These are phyloP conservation scores for Phellopilus nigrolimitatus DNA, from an alignment of 1,284 basidiomycete genomes.

Conservation along the genomic window DNA sequence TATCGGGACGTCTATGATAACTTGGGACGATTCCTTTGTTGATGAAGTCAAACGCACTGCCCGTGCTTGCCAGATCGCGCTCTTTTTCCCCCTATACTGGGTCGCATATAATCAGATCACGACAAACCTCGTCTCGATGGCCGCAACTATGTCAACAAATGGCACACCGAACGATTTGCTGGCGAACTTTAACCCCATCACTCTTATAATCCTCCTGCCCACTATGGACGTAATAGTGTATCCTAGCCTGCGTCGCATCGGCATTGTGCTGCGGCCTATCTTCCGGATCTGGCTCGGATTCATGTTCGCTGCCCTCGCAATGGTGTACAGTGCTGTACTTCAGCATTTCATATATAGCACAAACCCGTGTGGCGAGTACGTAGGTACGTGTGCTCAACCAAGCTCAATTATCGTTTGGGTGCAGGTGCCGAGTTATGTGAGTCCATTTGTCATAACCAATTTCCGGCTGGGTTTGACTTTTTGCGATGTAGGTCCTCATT, in stretches of 20 bases:
- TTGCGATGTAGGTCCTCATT: constrained; percentile 45
- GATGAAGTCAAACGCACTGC: constrained; percentile 58
- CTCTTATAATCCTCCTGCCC: constrained; percentile 45
- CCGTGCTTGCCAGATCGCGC: constrained; percentile 64
- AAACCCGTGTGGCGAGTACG: constrained; percentile 44
- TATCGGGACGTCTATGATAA: constrained; percentile 31
- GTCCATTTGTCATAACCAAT: not conserved
- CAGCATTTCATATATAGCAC: constrained; percentile 43
- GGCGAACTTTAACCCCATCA: constrained; percentile 57
- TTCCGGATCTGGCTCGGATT: constrained; percentile 64
- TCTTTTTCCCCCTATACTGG: constrained; percentile 55
- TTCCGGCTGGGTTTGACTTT: constrained; percentile 22
- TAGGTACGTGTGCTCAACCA: constrained; percentile 32
- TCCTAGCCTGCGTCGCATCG: constrained; percentile 44
- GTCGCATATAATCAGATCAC: constrained; percentile 49
- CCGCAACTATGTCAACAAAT: constrained; percentile 43
- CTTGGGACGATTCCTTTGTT: constrained; percentile 55
- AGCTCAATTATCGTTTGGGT: constrained; percentile 49
- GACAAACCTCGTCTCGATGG: constrained; percentile 52
- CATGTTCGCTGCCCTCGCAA: constrained; percentile 49
- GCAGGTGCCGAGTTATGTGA: constrained; percentile 17
- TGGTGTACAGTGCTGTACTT: constrained; percentile 59
- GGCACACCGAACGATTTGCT: constrained; percentile 59
- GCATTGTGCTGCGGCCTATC: constrained; percentile 56
- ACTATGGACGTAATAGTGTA: constrained; percentile 50